Conservation (phyloP, 495 filamentous ascomycete species). For the Penicillium canescens region DNA sequence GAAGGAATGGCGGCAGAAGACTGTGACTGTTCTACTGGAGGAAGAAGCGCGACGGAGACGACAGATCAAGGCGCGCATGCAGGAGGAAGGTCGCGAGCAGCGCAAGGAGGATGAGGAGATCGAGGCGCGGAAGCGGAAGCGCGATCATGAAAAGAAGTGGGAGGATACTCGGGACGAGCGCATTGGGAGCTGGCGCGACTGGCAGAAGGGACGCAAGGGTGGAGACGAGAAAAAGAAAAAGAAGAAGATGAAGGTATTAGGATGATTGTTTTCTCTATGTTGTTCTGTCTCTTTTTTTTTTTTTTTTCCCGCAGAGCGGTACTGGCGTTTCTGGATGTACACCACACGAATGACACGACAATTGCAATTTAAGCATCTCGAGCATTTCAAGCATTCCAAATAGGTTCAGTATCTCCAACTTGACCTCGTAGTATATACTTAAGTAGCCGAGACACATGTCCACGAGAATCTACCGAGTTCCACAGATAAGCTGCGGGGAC, state of each 20-base stretch:
- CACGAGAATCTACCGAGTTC: conserved; percentile 17
- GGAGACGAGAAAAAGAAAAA: conserved; percentile 66
- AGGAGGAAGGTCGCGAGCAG: conserved; percentile 93
- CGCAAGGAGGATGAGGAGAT: conserved; percentile 84
- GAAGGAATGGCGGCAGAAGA: conserved; percentile 85
- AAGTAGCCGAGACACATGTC: background rate
- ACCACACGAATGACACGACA: background rate
- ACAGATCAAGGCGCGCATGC: conserved; percentile 90
- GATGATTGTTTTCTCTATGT: conserved; percentile 27
- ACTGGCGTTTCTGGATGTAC: conserved; percentile 5
- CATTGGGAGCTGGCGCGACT: conserved; percentile 93
- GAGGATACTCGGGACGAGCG: conserved; percentile 87
- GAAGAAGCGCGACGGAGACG: conserved; percentile 82
- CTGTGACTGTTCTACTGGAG: conserved; percentile 87
- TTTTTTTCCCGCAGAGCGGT: background rate
- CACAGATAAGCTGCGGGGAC: conserved; percentile 18
- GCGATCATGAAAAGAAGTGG: conserved; percentile 91
- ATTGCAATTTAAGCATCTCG: background rate
- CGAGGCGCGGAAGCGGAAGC: conserved; percentile 84
- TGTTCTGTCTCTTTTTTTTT: background rate
- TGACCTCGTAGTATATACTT: background rate
- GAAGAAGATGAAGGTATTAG: conserved; percentile 92
- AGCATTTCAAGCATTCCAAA: background rate
- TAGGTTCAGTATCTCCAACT: background rate
- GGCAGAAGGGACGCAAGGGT: conserved; percentile 68